phyloP scores from a whole-genome alignment of 1,139 yeast species.

The Waltiozyma sp. region DNA sequence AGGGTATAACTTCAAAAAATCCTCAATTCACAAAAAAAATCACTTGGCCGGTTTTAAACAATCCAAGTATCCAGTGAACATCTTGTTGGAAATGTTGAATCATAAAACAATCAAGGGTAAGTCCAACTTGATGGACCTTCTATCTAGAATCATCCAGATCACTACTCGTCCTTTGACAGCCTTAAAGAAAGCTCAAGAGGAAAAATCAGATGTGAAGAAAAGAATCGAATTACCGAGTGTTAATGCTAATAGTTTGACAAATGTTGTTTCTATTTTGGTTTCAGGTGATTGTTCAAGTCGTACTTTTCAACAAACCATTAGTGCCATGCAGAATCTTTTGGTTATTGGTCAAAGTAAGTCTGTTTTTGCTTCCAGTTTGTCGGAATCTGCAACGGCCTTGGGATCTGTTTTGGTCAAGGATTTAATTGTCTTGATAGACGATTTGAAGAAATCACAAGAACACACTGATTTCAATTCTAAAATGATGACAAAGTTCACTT shows the following conservation, averaged over 20 bases:
- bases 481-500: constrained; percentile 53
- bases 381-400: constrained; percentile 51
- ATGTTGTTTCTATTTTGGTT: constrained; percentile 59
- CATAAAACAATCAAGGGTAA: constrained; percentile 58
- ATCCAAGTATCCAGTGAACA: constrained; percentile 62
- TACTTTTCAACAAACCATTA: constrained; percentile 75
- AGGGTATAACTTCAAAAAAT: constrained; percentile 37
- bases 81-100: constrained; percentile 51
- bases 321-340: constrained; percentile 73
- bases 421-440: constrained; percentile 38
- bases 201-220: constrained; percentile 12
- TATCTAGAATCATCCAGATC: constrained; percentile 65
- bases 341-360: constrained; percentile 49
- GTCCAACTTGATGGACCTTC: constrained; percentile 62
- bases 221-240: constrained; percentile 49
- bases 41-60: constrained; percentile 24
- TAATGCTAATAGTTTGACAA: constrained; percentile 51
- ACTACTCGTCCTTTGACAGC: constrained; percentile 63
- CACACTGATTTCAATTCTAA: constrained; percentile 41
- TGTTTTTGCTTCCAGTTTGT: constrained; percentile 59
- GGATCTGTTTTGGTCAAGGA: constrained; percentile 51
- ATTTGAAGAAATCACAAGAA: constrained; percentile 28
- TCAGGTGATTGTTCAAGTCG: constrained; percentile 80
- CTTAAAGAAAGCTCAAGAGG: constrained; percentile 27
- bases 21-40: constrained; percentile 25